Evolutionary conservation across 495 filamentous ascomycete genomes (phyloP).

Genomic region (Penicillium parvum): DNA sequence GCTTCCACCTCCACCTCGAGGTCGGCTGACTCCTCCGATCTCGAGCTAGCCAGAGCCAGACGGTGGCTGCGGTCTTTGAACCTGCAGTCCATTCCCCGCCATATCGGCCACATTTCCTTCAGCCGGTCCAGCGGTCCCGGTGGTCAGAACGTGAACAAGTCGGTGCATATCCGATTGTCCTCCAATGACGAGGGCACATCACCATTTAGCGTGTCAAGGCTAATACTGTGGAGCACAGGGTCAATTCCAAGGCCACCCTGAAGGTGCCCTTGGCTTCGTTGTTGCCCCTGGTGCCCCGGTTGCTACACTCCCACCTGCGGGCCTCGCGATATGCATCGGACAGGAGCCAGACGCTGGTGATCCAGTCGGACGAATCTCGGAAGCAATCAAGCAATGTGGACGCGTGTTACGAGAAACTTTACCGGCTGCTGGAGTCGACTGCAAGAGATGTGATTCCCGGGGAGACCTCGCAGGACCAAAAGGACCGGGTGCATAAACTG

Average conservation of each 20-base stretch:
- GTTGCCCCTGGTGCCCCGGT: constrained; percentile 57
- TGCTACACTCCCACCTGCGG: constrained; percentile 61
- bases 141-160: constrained; percentile 98
- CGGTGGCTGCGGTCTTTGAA: constrained; percentile 69
- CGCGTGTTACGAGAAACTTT: constrained; percentile 59
- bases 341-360: constrained; percentile 57
- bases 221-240: constrained; percentile 46
- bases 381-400: constrained; percentile 63
- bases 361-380: constrained; percentile 64
- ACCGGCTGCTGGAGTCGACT: constrained; percentile 51
- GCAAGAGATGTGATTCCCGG: constrained; percentile 56
- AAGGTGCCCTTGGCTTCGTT: constrained; percentile 57
- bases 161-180: constrained; percentile 31
- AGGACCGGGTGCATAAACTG: constrained; percentile 57
- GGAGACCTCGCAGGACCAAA: constrained; percentile 58
- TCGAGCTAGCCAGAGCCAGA: constrained; percentile 70
- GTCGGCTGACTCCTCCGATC: constrained; percentile 49
- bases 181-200: constrained; percentile 8
- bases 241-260: constrained; percentile 87
- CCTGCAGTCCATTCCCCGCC: constrained; percentile 58
- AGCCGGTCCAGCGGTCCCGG: constrained; percentile 89
- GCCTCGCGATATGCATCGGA: constrained; percentile 66
- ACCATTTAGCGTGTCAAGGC: no score
- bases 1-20: constrained; percentile 6
- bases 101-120: constrained; percentile 62